phyloP scores from a whole-genome alignment of 2,329 filamentous ascomycete genomes.

The Calonectria ilicicola region DNA sequence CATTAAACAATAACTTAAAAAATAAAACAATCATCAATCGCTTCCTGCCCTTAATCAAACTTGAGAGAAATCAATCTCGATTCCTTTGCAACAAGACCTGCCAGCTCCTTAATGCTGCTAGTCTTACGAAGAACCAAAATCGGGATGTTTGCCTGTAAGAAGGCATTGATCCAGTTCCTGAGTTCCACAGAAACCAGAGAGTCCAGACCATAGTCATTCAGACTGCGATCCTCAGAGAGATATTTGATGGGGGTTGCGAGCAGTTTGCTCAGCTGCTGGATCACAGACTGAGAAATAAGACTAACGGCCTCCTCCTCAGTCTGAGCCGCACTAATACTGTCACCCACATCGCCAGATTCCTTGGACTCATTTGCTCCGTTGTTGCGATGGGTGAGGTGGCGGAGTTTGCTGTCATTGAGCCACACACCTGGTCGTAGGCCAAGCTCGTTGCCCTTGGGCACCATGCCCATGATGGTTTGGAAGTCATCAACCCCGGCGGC shows the following conservation, averaged over 20 bases:
- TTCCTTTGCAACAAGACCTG: constrained; percentile 33
- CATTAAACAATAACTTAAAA: not conserved
- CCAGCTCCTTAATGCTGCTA: constrained; percentile 37
- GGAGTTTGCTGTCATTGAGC: constrained; percentile 18
- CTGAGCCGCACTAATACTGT: constrained; percentile 20
- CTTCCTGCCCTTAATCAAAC: constrained; percentile 11
- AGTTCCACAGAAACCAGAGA: constrained; percentile 49
- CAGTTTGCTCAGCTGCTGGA: constrained; percentile 39
- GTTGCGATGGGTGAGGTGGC: not conserved
- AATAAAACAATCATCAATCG: not conserved
- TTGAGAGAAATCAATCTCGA: constrained; percentile 35
- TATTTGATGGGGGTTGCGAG: constrained; percentile 41
- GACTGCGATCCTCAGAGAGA: constrained; percentile 36
- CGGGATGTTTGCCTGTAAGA: constrained; percentile 37
- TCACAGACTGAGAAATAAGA: constrained; percentile 29
- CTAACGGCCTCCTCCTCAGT: constrained; percentile 32
- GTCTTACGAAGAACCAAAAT: constrained; percentile 37
- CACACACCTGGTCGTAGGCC: constrained; percentile 8
- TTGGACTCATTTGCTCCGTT: not conserved
- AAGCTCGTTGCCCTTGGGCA: constrained; percentile 18
- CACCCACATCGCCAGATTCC: constrained; percentile 13
- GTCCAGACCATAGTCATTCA: constrained; percentile 43
- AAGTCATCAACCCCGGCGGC: not conserved
- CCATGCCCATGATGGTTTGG: constrained; percentile 19
- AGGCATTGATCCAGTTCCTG: constrained; percentile 43